phyloP scores from a whole-genome alignment of 2,329 filamentous ascomycete species.

The Hypoxylon sp. region DNA sequence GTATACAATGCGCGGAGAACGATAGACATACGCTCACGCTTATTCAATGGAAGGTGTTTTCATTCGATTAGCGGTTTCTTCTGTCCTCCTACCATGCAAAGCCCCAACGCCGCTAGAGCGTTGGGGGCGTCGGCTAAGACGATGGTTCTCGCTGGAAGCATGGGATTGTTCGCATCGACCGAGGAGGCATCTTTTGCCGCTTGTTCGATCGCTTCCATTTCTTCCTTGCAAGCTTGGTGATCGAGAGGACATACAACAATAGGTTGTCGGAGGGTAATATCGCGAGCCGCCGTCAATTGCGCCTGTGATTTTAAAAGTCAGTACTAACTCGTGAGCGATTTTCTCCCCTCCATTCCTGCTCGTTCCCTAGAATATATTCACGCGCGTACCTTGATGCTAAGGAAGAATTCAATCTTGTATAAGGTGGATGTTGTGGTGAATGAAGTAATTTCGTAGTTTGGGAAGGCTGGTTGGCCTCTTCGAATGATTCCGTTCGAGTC shows the following conservation, averaged over 20 bases:
- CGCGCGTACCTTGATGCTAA: constrained; percentile 84
- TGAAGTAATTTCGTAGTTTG: constrained; percentile 85
- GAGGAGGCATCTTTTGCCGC: constrained; percentile 91
- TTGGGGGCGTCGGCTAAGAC: constrained; percentile 80
- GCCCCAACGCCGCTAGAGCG: constrained; percentile 69
- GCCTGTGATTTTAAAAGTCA: constrained; percentile 68
- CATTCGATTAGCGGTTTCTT: constrained; percentile 76
- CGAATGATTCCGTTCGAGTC: constrained; percentile 90
- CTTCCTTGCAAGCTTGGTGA: constrained; percentile 94
- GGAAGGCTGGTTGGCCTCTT: constrained; percentile 86
- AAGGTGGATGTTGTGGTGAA: constrained; percentile 95
- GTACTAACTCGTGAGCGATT: constrained; percentile 16
- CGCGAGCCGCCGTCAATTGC: constrained; percentile 85
- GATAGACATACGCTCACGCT: not conserved
- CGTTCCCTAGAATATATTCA: not conserved
- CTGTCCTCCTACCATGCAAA: constrained; percentile 72
- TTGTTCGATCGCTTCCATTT: constrained; percentile 98
- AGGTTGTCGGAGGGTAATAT: constrained; percentile 88
- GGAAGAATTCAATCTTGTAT: constrained; percentile 98
- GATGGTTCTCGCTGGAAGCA: constrained; percentile 88
- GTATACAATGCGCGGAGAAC: constrained; percentile 4
- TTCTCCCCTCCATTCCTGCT: not conserved
- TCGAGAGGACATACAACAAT: constrained; percentile 97
- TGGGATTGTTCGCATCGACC: constrained; percentile 89
- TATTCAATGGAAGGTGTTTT: constrained; percentile 34